Conservation (phyloP, 768 basidiomycete genomes). For the Phaeolepiota aurea region DNA sequence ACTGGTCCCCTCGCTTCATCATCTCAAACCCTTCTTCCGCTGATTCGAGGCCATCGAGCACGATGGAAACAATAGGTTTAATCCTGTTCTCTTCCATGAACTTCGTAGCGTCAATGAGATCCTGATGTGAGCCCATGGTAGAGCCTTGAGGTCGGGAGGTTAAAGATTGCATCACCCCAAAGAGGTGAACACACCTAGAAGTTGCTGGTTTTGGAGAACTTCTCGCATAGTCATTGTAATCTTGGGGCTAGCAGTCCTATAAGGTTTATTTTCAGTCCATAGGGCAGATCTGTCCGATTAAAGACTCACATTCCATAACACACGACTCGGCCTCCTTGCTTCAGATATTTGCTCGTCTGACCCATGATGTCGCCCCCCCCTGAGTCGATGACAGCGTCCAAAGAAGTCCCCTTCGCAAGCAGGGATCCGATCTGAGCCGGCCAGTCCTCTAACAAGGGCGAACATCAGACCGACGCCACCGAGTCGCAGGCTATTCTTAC, state of each 20-base stretch:
- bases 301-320: constrained; percentile 57
- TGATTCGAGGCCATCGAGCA: constrained; percentile 55
- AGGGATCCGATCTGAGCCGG: constrained; percentile 34
- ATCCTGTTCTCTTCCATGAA: constrained; percentile 64
- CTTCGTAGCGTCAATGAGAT: constrained; percentile 61
- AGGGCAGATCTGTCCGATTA: background rate
- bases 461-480: constrained; percentile 1
- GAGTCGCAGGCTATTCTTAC: constrained; percentile 24
- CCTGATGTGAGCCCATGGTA: constrained; percentile 76
- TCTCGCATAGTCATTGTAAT: constrained; percentile 72
- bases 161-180: background rate
- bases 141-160: constrained; percentile 46
- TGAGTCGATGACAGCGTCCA: constrained; percentile 64
- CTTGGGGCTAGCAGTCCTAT: constrained; percentile 53
- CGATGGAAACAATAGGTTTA: constrained; percentile 60
- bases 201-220: constrained; percentile 64
- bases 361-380: constrained; percentile 59
- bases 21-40: constrained; percentile 67
- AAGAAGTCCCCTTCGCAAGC: constrained; percentile 24
- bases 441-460: constrained; percentile 37
- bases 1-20: constrained; percentile 56
- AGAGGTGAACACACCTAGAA: constrained; percentile 46
- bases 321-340: constrained; percentile 48
- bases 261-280: background rate
- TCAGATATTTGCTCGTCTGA: constrained; percentile 40